Evolutionary conservation across 2,329 filamentous ascomycete genomes (phyloP), one percentile per base, ranked within the genome.

Genomic region (Aureobasidium sp.): DNA sequence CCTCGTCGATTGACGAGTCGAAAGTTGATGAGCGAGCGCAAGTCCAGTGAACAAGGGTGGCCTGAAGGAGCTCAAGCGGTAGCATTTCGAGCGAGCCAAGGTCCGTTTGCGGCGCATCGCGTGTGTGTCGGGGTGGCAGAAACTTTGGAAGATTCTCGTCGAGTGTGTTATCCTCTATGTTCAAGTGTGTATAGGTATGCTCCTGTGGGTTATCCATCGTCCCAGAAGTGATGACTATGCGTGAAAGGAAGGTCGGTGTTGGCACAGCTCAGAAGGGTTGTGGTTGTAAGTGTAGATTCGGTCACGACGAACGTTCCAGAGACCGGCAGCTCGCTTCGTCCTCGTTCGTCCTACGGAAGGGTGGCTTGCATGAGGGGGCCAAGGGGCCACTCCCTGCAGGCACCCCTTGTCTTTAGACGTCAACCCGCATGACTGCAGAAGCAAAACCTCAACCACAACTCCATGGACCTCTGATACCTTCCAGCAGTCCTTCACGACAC

Each of bases 1-100:
- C 73, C 71, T 60, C 64, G 63, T 47, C 63, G 64, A 60, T 73
- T 75, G 46, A 76, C 71, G 49, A 67, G 67, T 50, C 72, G 70
- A 57, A 77, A 73, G 9, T 60, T 37, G 25, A 66, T 69, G 29
- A 77, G 66, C 3, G 71, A 68, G 1, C 59, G 68, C 0, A 75
- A 55, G 59, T 75, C 74, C 13, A 71, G 60, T 64, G 37, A 9
- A 10, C 10, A 21, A 54, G 23, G 15, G 21, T 29, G 15, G 37
- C 15, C 13, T 43, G 37, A 21, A 54, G 21, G 3, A 42, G 27
- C 35, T 54, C 50, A 19, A 31, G 35, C 1, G 35, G 50, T 17
- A 54, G 19, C 35, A 7, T 10, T 6, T 29, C 25, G 23, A 54
- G 35, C n/a, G n/a, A 25, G 31, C 49, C 49, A 23, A 51, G 19